These are phyloP conservation scores for Suhomyces bokatorum DNA, from an alignment of 1,139 yeast species.

Conservation along the genomic window DNA sequence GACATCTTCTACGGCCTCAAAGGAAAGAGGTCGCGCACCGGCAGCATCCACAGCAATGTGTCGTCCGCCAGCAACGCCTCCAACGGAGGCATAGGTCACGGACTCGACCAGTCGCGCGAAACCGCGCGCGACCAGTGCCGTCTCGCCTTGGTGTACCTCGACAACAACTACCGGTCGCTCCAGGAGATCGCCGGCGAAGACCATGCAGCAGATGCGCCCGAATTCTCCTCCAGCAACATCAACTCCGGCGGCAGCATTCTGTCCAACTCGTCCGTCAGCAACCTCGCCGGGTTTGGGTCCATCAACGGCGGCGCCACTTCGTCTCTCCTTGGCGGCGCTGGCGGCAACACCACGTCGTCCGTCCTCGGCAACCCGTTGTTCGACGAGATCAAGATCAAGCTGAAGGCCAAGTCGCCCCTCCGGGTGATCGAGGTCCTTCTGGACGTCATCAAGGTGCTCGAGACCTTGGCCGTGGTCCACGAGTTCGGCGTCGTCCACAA, in stretches of 20 bases:
- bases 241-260: slow-evolving; percentile 5
- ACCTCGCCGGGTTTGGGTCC: slow-evolving; percentile 2
- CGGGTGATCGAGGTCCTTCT: slow-evolving; percentile 33
- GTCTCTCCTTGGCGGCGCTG: not conserved
- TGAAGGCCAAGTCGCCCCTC: slow-evolving; percentile 21
- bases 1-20: slow-evolving; percentile 5
- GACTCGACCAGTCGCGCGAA: not conserved
- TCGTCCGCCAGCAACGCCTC: not conserved
- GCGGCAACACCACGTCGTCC: not conserved
- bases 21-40: slow-evolving; percentile 6
- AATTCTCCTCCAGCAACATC: slow-evolving; percentile 1
- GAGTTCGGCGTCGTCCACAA: slow-evolving; percentile 50
- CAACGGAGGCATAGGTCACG: not conserved
- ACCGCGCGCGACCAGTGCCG: slow-evolving; percentile 17
- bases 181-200: slow-evolving; percentile 14
- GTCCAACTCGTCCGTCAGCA: slow-evolving; percentile 4
- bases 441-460: slow-evolving; percentile 35
- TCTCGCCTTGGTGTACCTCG: slow-evolving; percentile 30
- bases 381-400: slow-evolving; percentile 9
- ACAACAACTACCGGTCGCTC: slow-evolving; percentile 26
- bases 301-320: slow-evolving; percentile 3
- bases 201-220: not conserved
- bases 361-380: slow-evolving; percentile 8
- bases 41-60: slow-evolving; percentile 6
- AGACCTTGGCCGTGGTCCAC: slow-evolving; percentile 42